phyloP scores from a whole-genome alignment of 768 basidiomycete species.

The Calocybe gangraenosa region DNA sequence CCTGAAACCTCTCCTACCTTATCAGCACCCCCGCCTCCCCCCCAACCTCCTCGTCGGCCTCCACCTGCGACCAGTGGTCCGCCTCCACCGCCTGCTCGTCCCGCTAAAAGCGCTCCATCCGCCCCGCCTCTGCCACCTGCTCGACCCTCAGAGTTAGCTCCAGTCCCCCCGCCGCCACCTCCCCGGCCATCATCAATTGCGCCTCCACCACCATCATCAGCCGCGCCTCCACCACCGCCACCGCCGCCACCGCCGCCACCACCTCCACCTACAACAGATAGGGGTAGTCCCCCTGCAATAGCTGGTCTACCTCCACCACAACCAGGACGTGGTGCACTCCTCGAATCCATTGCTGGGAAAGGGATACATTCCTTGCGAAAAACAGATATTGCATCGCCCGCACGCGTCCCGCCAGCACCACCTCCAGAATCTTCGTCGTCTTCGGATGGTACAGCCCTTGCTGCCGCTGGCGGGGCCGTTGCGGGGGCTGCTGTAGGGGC shows the following conservation, averaged over 20 bases:
- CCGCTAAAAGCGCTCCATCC: conserved; percentile 9
- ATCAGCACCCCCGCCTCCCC: conserved; percentile 18
- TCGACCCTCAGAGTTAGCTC: conserved; percentile 29
- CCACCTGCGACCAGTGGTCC: background rate
- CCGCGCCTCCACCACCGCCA: conserved; percentile 20
- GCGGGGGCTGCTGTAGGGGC: conserved; percentile 31
- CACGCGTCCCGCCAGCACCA: conserved; percentile 10
- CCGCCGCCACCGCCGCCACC: conserved; percentile 40
- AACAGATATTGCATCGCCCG: conserved; percentile 11
- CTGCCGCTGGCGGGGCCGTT: conserved; percentile 32
- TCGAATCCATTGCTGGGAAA: conserved; percentile 14
- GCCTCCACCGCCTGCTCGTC: conserved; percentile 8
- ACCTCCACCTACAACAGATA: conserved; percentile 24
- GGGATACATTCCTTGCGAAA: conserved; percentile 14
- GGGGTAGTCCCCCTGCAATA: conserved; percentile 18
- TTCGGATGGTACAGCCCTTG: conserved; percentile 23
- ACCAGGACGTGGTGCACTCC: conserved; percentile 42
- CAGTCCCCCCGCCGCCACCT: conserved; percentile 24
- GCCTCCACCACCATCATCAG: conserved; percentile 36
- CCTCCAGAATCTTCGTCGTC: conserved; percentile 15
- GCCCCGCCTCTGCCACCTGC: conserved; percentile 19
- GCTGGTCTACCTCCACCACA: conserved; percentile 44
- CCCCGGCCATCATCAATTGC: conserved; percentile 12
- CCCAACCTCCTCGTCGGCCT: conserved; percentile 9
- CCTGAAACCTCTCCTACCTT: conserved; percentile 17